Percentiles rank a stretch among this genome's conserved stretches.
Conservation (phyloP, 768 basidiomycete genomes). For the Cystobasidium ongulense region DNA sequence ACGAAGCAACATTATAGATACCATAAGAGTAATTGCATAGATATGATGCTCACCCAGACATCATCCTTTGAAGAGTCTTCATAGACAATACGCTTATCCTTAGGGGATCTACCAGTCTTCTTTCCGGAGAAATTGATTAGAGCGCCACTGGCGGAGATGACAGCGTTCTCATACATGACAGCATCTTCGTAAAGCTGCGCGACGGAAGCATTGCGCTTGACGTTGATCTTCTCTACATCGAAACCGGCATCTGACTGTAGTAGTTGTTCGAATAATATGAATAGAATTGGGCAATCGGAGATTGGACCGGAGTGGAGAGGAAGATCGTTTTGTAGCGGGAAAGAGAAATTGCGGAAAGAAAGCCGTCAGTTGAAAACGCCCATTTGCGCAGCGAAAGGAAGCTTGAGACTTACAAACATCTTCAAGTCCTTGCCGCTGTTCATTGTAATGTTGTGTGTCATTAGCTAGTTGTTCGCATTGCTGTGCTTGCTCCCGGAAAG, state of each 20-base stretch:
- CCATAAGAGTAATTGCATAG: conserved; percentile 60
- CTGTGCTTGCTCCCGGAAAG: no score
- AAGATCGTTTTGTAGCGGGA: no score
- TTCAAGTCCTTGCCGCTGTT: conserved; percentile 59
- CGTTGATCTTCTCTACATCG: conserved; percentile 93
- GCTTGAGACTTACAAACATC: conserved; percentile 55
- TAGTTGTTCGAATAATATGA: not conserved
- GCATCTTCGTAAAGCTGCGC: conserved; percentile 65
- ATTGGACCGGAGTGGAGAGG: not conserved
- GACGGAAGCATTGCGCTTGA: conserved; percentile 81
- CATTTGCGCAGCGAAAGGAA: no score
- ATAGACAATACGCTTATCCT: conserved; percentile 98
- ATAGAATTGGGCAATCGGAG: not conserved
- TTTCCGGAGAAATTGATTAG: conserved; percentile 99
- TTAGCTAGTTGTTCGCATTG: not conserved
- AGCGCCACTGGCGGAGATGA: conserved; percentile 90
- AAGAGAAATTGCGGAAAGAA: no score
- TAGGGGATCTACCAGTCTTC: conserved; percentile 95
- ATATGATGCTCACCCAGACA: conserved; percentile 72
- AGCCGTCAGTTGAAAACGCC: no score
- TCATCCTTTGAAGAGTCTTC: conserved; percentile 94
- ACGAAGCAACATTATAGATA: not conserved
- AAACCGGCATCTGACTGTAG: conserved; percentile 80
- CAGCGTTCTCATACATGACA: conserved; percentile 94
- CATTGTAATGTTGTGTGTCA: conserved; percentile 19